Percentiles rank a stretch among this genome's conserved stretches.
Conservation (phyloP, 192 early-diverging fungal species). For the Podila clonocystis region DNA sequence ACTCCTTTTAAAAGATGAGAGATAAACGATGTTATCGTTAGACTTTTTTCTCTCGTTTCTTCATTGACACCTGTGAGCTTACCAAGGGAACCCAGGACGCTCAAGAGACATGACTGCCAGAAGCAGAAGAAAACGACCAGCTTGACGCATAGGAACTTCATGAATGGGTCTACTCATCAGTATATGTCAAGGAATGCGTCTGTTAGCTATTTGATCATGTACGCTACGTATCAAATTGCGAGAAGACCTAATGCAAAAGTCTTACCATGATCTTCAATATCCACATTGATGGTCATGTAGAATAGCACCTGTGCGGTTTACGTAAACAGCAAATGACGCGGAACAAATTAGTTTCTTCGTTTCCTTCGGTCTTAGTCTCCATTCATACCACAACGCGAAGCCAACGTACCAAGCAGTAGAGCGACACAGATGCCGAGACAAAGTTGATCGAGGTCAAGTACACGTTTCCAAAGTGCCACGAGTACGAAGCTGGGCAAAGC, state of each 20-base stretch:
- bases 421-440: slow-evolving; percentile 68
- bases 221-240: not conserved
- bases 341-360: not conserved
- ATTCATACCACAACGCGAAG: slow-evolving; percentile 8
- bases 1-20: not conserved
- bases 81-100: slow-evolving; percentile 38
- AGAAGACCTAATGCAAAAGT: not conserved
- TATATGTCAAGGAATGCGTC: too few species aligned
- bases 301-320: slow-evolving; percentile 24
- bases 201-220: too few species aligned
- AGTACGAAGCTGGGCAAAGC: slow-evolving; percentile 71
- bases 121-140: slow-evolving; percentile 47
- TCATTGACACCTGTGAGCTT: not conserved
- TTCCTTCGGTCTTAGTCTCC: not conserved
- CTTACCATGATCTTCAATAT: slow-evolving; percentile 46
- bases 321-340: too few species aligned
- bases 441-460: slow-evolving; percentile 72
- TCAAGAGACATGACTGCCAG: slow-evolving; percentile 32
- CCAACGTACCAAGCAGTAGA: slow-evolving; percentile 71
- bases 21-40: not conserved
- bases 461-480: slow-evolving; percentile 71
- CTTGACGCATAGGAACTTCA: slow-evolving; percentile 55
- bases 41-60: not conserved
- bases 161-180: slow-evolving; percentile 25
- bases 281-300: slow-evolving; percentile 38